A percentile compares a stretch with the other conserved stretches of the same genome.
Evolutionary conservation across 257 asterid species (phyloP).

Genomic region (Solanum chiquidenum): DNA sequence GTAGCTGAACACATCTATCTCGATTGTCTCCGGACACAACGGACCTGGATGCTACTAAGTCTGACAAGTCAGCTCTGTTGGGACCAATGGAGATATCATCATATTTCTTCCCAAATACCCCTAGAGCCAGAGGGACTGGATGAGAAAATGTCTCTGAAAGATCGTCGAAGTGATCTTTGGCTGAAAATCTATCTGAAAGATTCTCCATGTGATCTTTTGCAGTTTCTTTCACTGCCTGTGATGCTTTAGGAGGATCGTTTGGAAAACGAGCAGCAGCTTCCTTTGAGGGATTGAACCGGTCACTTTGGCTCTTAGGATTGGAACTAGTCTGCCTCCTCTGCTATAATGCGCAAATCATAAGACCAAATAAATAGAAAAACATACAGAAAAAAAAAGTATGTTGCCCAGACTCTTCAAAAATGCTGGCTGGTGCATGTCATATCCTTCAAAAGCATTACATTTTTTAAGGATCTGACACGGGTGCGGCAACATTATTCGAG

Average conservation of each 20-base stretch:
- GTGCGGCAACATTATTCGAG: neutral
- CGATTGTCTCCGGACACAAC: conserved; percentile 28
- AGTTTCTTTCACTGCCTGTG: conserved; percentile 20
- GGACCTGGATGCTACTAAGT: conserved; percentile 28
- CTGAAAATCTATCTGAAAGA: conserved; percentile 18
- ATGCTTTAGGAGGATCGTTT: conserved; percentile 18
- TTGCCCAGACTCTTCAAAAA: neutral
- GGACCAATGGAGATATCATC: conserved; percentile 20
- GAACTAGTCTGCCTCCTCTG: conserved; percentile 47
- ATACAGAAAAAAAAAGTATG: neutral
- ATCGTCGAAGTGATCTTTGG: conserved; percentile 18
- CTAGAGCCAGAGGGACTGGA: conserved; percentile 61
- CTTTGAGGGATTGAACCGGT: conserved; percentile 22
- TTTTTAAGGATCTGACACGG: neutral
- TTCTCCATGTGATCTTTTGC: conserved; percentile 20
- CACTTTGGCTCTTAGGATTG: conserved; percentile 30
- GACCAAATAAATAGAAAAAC: neutral
- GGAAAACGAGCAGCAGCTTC: conserved; percentile 29
- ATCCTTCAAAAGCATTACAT: neutral
- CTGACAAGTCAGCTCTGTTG: conserved; percentile 19
- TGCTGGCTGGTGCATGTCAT: neutral
- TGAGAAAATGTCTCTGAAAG: conserved; percentile 28
- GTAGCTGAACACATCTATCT: conserved; percentile 15
- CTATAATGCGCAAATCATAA: neutral
- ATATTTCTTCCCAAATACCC: conserved; percentile 25